Percentiles rank a stretch among this genome's conserved stretches.
Conservation (phyloP, 441 rosid genomes). For the Erysimum cheiri region DNA sequence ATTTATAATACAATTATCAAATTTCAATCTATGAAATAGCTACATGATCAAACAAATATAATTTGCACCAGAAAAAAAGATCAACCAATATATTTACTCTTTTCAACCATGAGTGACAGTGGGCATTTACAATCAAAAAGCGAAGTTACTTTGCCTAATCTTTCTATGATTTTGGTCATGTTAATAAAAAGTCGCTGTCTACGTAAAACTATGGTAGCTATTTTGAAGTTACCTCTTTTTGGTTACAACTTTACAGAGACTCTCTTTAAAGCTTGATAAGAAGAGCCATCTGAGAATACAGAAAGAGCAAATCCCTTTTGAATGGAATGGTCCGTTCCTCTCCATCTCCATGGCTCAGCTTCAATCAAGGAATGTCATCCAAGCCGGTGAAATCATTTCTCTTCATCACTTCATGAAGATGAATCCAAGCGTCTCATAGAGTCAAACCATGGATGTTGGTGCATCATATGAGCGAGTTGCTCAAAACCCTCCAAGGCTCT, state of each 20-base stretch:
- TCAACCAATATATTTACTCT: slow-evolving; percentile 16
- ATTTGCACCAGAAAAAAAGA: neutral
- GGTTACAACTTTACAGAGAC: slow-evolving; percentile 20
- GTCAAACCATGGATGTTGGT: slow-evolving; percentile 13
- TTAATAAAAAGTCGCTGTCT: slow-evolving; percentile 16
- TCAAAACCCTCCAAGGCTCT: slow-evolving; percentile 27
- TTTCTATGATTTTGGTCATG: slow-evolving; percentile 20
- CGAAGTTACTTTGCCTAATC: slow-evolving; percentile 6
- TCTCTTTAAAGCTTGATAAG: slow-evolving; percentile 29
- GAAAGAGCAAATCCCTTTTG: slow-evolving; percentile 1
- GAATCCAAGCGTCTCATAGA: slow-evolving; percentile 15
- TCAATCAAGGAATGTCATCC: neutral
- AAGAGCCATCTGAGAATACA: slow-evolving; percentile 22
- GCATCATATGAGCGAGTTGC: slow-evolving; percentile 21
- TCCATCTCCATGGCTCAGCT: slow-evolving; percentile 26
- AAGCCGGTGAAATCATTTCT: slow-evolving; percentile 6
- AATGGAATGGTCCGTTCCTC: neutral
- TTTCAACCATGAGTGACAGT: neutral
- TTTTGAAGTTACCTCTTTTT: slow-evolving; percentile 12
- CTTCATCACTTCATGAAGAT: slow-evolving; percentile 24
- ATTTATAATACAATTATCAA: neutral
- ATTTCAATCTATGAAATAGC: neutral
- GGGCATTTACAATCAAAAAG: slow-evolving; percentile 16
- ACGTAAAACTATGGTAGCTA: slow-evolving; percentile 10
- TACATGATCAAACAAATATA: neutral